Base-by-base conservation (phyloP, 1,284 basidiomycete genomes). In the Tranzscheliella williamsii region DNA sequence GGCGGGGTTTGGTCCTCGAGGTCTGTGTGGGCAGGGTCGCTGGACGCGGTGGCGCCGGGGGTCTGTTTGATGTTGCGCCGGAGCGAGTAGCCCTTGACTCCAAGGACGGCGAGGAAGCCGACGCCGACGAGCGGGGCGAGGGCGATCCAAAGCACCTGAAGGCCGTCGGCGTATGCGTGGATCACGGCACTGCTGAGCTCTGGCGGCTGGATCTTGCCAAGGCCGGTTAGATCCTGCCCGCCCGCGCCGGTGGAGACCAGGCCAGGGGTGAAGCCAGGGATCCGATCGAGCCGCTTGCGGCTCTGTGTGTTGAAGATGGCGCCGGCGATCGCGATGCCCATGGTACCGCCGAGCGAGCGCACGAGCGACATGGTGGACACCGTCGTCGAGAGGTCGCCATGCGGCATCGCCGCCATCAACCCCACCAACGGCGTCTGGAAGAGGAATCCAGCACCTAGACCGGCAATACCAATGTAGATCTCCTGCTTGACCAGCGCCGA, bases 101-200 rank as follows among this genome's bases (percentile, higher is more conserved):
- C 52, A 7, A 68, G 43, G 1, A 55, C 53, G 8, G 60, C 51
- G 5, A 76, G 29, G 49, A 78, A 67, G 0, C 72, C 74, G 13
- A 71, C 66, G 13, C 60, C 72, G 6, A 72, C 58, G n/a, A 79
- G 47, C 0, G 79, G 79, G 1, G 78, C 70, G 2, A 57, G 36
- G 16, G 87, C 83, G 47, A 88, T 73, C 88, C 89, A 91, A 44
- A 91, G 85, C 32, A 81, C 83, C 55, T 81, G 81, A 30, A 91
- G 84, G 0, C 87, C 83, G 38, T 83, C 78, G 3, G 87, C 82
- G 78, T 87, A 91, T 0, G 87, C 87, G 42, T 86, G 81, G 33
- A 87, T 83, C 3, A 91, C 80, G 32, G 81, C 79, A 18, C 80
- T 39, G 17, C 75, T 67, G 5, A 80, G 52, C 26, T 65, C 70